These are phyloP conservation scores for Tuber aestivum DNA, from an alignment of 495 filamentous ascomycete species.

Conservation along the genomic window DNA sequence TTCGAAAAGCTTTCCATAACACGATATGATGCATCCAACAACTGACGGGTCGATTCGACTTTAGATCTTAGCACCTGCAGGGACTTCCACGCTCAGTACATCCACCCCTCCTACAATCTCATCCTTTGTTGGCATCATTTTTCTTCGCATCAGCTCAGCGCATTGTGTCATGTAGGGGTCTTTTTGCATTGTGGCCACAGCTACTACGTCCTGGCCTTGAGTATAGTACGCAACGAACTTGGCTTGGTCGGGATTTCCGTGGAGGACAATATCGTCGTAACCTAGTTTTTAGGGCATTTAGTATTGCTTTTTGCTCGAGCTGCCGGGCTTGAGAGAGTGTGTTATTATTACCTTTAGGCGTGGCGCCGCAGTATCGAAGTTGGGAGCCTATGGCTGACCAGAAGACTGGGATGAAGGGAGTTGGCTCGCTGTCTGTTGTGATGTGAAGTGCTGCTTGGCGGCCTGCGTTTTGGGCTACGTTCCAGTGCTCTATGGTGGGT, in stretches of 20 bases:
- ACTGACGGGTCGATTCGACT: neutral
- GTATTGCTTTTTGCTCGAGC: neutral
- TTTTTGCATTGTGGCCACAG: slow-evolving; percentile 81
- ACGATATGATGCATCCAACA: neutral
- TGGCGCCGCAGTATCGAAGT: slow-evolving; percentile 86
- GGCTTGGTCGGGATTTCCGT: slow-evolving; percentile 68
- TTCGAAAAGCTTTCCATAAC: neutral
- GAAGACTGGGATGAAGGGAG: slow-evolving; percentile 85
- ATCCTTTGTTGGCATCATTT: slow-evolving; percentile 73
- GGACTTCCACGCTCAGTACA: slow-evolving; percentile 58
- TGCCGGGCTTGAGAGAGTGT: neutral
- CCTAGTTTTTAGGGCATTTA: slow-evolving; percentile 40
- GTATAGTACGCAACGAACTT: slow-evolving; percentile 87
- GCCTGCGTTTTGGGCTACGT: slow-evolving; percentile 90
- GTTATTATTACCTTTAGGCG: slow-evolving; percentile 52
- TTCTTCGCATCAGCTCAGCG: slow-evolving; percentile 77
- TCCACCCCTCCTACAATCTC: slow-evolving; percentile 69
- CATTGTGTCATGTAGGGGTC: slow-evolving; percentile 81
- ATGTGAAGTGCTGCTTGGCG: slow-evolving; percentile 72
- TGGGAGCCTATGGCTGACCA: slow-evolving; percentile 90
- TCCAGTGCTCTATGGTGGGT: slow-evolving; percentile 86
- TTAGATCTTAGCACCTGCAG: slow-evolving; percentile 40
- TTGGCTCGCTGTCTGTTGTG: slow-evolving; percentile 53
- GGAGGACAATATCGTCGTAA: slow-evolving; percentile 74
- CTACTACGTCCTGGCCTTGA: slow-evolving; percentile 81